Percentiles rank a stretch among this genome's conserved stretches.
Conservation (phyloP, 352 stramenopile species). For the Phytopythium montanum region DNA sequence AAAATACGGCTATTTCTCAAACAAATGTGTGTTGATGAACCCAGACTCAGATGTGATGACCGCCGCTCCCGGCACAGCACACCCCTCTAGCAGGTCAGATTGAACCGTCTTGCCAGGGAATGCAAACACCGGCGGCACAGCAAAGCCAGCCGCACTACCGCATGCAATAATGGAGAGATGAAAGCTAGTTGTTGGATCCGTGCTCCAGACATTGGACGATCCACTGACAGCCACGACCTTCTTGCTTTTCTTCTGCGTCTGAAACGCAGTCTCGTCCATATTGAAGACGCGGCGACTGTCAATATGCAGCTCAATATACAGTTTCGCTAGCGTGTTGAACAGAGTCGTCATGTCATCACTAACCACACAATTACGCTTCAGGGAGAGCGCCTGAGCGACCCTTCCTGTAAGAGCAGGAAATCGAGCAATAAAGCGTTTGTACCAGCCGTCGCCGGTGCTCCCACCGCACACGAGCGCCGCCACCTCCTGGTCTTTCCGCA, state of each 20-base stretch:
- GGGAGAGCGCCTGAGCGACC: background rate
- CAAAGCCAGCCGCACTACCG: background rate
- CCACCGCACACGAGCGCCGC: background rate
- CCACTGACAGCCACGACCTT: conserved; percentile 10
- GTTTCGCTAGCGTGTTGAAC: background rate
- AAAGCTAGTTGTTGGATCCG: background rate
- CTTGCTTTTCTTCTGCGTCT: background rate
- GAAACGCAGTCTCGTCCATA: conserved; percentile 21
- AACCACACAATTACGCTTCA: background rate
- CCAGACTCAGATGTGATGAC: background rate
- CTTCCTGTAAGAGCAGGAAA: background rate
- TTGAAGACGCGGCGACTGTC: conserved; percentile 5
- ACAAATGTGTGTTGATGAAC: background rate
- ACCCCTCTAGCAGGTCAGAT: background rate
- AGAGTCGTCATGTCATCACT: background rate
- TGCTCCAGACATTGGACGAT: conserved; percentile 16
- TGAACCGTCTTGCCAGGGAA: background rate
- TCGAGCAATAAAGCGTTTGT: background rate
- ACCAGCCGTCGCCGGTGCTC: background rate
- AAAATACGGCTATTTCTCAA: conserved; percentile 3
- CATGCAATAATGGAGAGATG: background rate
- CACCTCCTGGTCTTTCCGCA: background rate
- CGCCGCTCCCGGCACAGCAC: background rate
- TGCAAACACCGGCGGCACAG: background rate
- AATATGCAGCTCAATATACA: background rate